A percentile compares a stretch with the other conserved stretches of the same genome.
Conservation (phyloP, 768 basidiomycete genomes). For the Leucosporidium creatinivorum region DNA sequence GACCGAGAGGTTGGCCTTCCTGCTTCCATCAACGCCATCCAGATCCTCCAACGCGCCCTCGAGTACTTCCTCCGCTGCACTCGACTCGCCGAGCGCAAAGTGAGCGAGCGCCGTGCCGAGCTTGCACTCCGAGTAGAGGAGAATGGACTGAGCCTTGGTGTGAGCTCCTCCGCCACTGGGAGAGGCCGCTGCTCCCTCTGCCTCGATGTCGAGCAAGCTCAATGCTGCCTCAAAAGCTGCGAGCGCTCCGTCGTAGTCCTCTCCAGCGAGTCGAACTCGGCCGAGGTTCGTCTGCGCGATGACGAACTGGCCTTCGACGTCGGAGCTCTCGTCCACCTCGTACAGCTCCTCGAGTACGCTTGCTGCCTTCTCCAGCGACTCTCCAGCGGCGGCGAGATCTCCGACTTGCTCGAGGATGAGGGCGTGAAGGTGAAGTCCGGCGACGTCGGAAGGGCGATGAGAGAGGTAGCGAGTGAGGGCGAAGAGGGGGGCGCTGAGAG, state of each 20-base stretch:
- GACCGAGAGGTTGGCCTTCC: constrained; percentile 11
- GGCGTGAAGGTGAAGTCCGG: constrained; percentile 72
- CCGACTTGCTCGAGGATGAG: constrained; percentile 79
- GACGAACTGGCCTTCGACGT: constrained; percentile 68
- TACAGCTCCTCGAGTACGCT: constrained; percentile 72
- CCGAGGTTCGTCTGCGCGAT: constrained; percentile 77
- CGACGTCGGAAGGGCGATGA: constrained; percentile 59
- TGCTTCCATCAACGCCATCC: constrained; percentile 27
- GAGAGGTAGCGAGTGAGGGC: constrained; percentile 68
- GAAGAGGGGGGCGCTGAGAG: constrained; percentile 70
- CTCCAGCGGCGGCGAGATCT: constrained; percentile 56
- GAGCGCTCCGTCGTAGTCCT: constrained; percentile 55
- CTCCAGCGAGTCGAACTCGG: constrained; percentile 59
- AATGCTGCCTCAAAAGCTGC: constrained; percentile 65
- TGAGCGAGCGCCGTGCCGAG: constrained; percentile 65
- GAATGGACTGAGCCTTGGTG: constrained; percentile 4
- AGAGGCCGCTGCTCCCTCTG: constrained; percentile 38
- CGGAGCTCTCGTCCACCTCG: constrained; percentile 74
- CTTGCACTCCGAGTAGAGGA: constrained; percentile 39
- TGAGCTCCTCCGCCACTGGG: not conserved
- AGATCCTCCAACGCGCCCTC: constrained; percentile 57
- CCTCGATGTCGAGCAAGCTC: constrained; percentile 56
- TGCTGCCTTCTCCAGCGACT: constrained; percentile 58
- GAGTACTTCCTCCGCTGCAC: constrained; percentile 58
- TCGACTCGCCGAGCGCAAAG: constrained; percentile 58